Evolutionary conservation across 2,329 filamentous ascomycete genomes (phyloP).

Genomic region (Trichophyton mentagrophytes): DNA sequence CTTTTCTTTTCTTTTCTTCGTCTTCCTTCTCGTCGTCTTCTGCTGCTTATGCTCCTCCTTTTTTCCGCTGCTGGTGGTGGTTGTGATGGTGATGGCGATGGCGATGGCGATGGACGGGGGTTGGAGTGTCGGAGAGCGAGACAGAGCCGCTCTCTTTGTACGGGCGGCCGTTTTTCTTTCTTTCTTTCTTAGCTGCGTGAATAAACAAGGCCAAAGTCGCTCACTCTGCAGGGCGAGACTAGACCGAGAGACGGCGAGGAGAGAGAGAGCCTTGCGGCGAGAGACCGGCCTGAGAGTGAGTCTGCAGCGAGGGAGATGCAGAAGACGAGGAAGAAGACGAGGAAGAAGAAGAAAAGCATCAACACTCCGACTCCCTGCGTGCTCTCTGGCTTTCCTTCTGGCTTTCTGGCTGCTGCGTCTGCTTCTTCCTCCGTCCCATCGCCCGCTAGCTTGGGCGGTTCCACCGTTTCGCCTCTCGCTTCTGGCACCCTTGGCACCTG

Average conservation of each 20-base stretch:
- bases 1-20: background rate
- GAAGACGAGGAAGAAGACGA: background rate
- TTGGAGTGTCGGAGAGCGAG: background rate
- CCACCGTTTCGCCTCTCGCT: constrained; percentile 4
- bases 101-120: too few species aligned
- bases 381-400: too few species aligned
- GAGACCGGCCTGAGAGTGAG: too few species aligned
- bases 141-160: background rate
- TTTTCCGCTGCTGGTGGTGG: background rate
- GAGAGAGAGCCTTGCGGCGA: background rate
- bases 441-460: constrained; percentile 1
- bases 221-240: too few species aligned
- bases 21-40: background rate
- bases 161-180: too few species aligned
- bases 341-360: background rate
- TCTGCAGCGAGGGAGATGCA: background rate
- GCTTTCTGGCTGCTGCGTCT: background rate
- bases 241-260: background rate
- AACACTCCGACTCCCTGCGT: background rate
- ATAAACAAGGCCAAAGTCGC: too few species aligned
- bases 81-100: too few species aligned
- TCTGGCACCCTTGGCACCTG: background rate
- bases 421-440: background rate
- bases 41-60: background rate
- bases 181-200: too few species aligned